Evolutionary conservation across 768 basidiomycete species (phyloP), one percentile per base, ranked within the genome.

Genomic region (Pleurotus ostreatus): DNA sequence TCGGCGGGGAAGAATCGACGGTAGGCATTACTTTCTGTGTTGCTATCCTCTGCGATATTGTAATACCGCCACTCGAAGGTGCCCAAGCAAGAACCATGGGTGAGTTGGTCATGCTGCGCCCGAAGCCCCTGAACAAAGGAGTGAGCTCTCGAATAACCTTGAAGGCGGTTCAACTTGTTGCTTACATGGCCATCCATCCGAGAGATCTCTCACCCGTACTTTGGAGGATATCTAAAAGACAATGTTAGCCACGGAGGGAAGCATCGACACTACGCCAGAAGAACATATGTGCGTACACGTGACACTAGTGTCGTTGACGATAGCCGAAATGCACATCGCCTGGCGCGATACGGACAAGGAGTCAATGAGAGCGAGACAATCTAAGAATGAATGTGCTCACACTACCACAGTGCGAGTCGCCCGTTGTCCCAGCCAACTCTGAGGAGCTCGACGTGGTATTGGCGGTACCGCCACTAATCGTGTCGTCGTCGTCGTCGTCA

Each of bases 71-170:
- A 60, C 87, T 82, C 12, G 69, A 66, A 63, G 88, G 85, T 5
- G 79, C 71, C 88, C 88, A 91, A 75, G 84, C 80, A 26, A 89
- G 84, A 57, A 91, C 83, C 86, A 91, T 88, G 0, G 82, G 78
- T 5, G 78, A 71, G 60, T 76, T 71, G 1, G 74, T 65, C 85
- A 87, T 86, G 56, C 67, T 61, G 7, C 57, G 60, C 20, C 85
- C 85, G 62, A 83, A 87, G 4, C 85, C 85, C 64, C 85, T 87
- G 61, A 8, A 62, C 20, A 46, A 48, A 3, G n/a, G 25, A 44
- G 22, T 57, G n/a, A 54, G 9, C 43, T 30, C 49, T 56, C 22
- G 43, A 54, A 9, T 6, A 49, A 16, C 11, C 16, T 47, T 22
- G 2, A 30, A n/a, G 25, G 45, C 15, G 30, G 3, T 55, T 39